Evolutionary conservation across 495 filamentous ascomycete species (phyloP).

Genomic region (Aspergillus saccharolyticus): DNA sequence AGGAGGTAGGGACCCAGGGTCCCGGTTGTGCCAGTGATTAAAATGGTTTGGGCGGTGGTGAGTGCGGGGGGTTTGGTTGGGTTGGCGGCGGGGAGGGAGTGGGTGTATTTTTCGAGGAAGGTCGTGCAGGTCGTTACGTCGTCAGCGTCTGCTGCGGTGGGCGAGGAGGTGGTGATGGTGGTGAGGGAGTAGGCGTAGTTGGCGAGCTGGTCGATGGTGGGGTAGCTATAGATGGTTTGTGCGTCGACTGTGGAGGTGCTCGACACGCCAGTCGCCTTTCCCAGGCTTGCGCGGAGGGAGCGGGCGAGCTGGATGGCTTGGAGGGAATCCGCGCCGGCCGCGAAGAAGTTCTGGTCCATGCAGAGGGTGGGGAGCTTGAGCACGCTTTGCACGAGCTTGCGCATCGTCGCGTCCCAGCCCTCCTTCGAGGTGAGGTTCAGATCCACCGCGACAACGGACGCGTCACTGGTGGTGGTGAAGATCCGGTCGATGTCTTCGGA

Average conservation of each 20-base stretch:
- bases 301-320: conserved; percentile 11
- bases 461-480: neutral
- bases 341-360: conserved; percentile 10
- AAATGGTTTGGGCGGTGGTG: neutral
- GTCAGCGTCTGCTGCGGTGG: neutral
- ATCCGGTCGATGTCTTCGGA: conserved; percentile 11
- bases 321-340: conserved; percentile 14
- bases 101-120: conserved; percentile 13
- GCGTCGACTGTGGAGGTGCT: neutral
- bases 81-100: neutral
- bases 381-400: conserved; percentile 21
- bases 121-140: neutral
- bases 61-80: conserved; percentile 1
- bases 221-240: conserved; percentile 11
- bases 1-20: neutral
- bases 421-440: conserved; percentile 1
- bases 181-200: neutral
- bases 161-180: neutral
- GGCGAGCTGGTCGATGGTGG: conserved; percentile 6
- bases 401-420: conserved; percentile 5
- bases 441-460: neutral
- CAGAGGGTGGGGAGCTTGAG: conserved; percentile 17
- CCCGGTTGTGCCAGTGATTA: neutral
- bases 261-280: neutral
- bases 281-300: conserved; percentile 12